phyloP scores from a whole-genome alignment of 2,329 filamentous ascomycete genomes.

The Plenodomus lindquistii region DNA sequence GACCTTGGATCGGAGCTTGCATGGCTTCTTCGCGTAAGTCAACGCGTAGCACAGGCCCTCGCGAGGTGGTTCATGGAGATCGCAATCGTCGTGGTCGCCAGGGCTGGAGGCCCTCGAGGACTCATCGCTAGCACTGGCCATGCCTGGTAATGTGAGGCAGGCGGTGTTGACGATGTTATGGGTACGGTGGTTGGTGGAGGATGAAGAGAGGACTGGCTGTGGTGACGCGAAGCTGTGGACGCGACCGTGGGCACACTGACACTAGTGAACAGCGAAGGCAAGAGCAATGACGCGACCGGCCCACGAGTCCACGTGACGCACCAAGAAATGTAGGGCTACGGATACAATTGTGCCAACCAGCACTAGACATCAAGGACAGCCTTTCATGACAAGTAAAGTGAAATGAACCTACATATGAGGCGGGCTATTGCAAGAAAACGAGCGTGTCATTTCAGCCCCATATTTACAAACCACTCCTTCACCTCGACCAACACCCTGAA shows the following conservation, averaged over 20 bases:
- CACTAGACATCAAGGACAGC: too few species aligned
- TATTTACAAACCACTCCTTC: background rate
- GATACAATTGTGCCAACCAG: too few species aligned
- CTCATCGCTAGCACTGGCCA: background rate
- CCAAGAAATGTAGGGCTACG: too few species aligned
- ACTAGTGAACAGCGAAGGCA: background rate
- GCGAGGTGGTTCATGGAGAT: conserved; percentile 2
- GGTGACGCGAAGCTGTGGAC: too few species aligned
- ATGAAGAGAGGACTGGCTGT: background rate
- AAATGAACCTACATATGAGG: background rate
- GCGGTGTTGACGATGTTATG: background rate
- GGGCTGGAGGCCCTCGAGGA: background rate
- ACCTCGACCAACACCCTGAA: background rate
- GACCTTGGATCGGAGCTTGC: conserved; percentile 4
- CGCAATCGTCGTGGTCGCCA: conserved; percentile 1
- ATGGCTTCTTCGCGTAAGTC: conserved; percentile 3
- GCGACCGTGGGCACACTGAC: background rate
- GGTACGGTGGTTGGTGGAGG: background rate
- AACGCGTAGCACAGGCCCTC: conserved; percentile 3
- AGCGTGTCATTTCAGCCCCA: background rate
- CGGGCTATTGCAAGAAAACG: background rate
- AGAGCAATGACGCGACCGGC: background rate
- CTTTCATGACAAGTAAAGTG: too few species aligned
- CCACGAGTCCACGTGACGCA: background rate
- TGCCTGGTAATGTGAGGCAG: background rate